Conservation (phyloP, 371 early-diverging fungal species). For the Mortierella polycephala region DNA sequence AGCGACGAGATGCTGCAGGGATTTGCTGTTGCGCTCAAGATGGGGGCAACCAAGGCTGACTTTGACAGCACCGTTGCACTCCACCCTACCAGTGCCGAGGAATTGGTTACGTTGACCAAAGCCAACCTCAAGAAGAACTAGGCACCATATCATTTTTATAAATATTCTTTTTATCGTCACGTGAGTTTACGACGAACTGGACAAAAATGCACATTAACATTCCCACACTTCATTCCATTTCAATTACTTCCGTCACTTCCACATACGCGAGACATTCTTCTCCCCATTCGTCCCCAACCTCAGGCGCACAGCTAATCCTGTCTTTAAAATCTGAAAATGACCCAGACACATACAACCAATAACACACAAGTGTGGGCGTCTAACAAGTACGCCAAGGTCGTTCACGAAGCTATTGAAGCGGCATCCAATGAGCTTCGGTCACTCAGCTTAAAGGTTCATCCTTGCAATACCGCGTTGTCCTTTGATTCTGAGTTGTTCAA, state of each 20-base stretch:
- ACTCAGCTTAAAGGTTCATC: slow-evolving; percentile 58
- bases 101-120: slow-evolving; percentile 70
- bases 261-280: too few relatives aligned
- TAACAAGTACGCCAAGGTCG: slow-evolving; percentile 40
- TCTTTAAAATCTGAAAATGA: too few relatives aligned
- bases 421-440: slow-evolving; percentile 57
- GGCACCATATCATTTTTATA: too few relatives aligned
- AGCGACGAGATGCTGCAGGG: slow-evolving; percentile 98
- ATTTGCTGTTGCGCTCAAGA: slow-evolving; percentile 88
- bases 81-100: slow-evolving; percentile 98
- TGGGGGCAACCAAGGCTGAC: slow-evolving; percentile 97
- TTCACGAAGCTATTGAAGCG: slow-evolving; percentile 55
- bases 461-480: too few relatives aligned
- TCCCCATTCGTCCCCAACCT: too few relatives aligned
- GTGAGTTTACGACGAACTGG: too few relatives aligned
- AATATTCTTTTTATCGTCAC: too few relatives aligned
- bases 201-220: too few relatives aligned
- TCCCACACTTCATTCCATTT: too few relatives aligned
- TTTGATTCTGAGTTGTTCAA: not conserved
- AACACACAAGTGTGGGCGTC: slow-evolving; percentile 29
- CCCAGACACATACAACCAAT: not conserved
- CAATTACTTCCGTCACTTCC: too few relatives aligned
- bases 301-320: too few relatives aligned
- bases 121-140: slow-evolving; percentile 50
- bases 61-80: slow-evolving; percentile 97